Evolutionary conservation across 371 early-diverging fungal genomes (phyloP).

Genomic region (Basidiobolus meristosporus): DNA sequence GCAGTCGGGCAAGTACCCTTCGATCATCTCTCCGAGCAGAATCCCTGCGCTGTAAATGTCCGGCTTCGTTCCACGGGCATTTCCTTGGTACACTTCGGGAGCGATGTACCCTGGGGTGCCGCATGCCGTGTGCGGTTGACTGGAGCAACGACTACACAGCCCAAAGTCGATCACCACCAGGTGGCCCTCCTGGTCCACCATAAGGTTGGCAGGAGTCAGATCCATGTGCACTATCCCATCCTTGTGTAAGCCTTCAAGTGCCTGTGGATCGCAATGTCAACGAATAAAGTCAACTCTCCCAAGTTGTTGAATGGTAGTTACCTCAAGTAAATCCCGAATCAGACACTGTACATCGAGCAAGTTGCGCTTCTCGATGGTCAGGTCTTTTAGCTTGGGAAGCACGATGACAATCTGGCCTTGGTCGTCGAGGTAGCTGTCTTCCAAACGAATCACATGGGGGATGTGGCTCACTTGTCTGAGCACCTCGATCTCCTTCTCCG

Average conservation of each 20-base stretch:
- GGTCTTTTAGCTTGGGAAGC: constrained; percentile 18
- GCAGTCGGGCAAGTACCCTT: neutral
- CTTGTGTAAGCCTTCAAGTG: constrained; percentile 5
- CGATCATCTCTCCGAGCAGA: constrained; percentile 1
- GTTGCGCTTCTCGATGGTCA: constrained; percentile 12
- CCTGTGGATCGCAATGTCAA: neutral
- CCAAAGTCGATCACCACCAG: constrained; percentile 50
- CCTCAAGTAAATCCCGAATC: neutral
- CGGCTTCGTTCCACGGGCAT: too few species aligned
- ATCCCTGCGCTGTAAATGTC: constrained; percentile 3
- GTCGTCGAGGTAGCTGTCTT: constrained; percentile 30
- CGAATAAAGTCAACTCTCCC: neutral
- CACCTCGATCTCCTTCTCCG: constrained; percentile 25
- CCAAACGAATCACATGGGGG: constrained; percentile 23
- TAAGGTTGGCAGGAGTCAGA: constrained; percentile 36
- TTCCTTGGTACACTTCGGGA: too few species aligned
- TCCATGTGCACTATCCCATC: constrained; percentile 35
- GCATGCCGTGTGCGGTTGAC: constrained; percentile 14
- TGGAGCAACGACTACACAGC: constrained; percentile 12
- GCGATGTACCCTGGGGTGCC: constrained; percentile 68
- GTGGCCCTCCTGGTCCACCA: constrained; percentile 27
- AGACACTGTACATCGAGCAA: constrained; percentile 8
- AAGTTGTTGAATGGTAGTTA: neutral
- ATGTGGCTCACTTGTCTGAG: constrained; percentile 13
- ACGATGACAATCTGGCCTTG: constrained; percentile 25